These are phyloP conservation scores for Dinochytrium kinnereticum DNA, from an alignment of 371 early-diverging fungal genomes.

Conservation along the genomic window DNA sequence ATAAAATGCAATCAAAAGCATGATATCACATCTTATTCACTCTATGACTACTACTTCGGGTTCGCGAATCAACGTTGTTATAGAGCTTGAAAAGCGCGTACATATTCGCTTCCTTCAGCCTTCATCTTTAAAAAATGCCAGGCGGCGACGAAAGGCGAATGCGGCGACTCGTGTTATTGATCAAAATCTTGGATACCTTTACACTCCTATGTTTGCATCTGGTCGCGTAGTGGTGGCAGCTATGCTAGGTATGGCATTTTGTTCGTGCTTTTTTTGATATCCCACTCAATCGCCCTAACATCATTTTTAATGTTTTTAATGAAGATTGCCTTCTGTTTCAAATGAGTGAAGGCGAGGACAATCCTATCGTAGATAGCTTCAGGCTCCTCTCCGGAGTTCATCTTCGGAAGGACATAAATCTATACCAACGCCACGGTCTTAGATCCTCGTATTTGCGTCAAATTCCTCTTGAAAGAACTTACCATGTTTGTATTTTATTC, in stretches of 20 bases:
- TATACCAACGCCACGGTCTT: conserved; percentile 27
- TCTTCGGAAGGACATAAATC: conserved; percentile 28
- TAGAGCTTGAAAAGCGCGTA: conserved; percentile 41
- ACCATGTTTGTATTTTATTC: conserved; percentile 35
- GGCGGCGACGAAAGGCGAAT: conserved; percentile 2
- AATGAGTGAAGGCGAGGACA: conserved; percentile 28
- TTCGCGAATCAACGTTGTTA: conserved; percentile 35
- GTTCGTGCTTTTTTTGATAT: background rate
- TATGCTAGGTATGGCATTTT: conserved; percentile 43
- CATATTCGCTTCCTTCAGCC: conserved; percentile 51
- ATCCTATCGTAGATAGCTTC: conserved; percentile 39
- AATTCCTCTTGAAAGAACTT: conserved; percentile 20
- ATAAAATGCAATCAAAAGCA: no score
- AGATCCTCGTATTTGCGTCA: conserved; percentile 36
- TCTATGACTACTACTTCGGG: conserved; percentile 35
- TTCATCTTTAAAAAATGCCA: conserved; percentile 15
- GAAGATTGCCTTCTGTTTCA: conserved; percentile 36
- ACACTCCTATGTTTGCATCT: conserved; percentile 48
- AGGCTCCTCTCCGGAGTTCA: conserved; percentile 45
- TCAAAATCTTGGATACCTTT: conserved; percentile 35
- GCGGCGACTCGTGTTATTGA: conserved; percentile 1
- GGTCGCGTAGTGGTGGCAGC: conserved; percentile 43
- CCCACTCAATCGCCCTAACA: background rate
- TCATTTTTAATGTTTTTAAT: conserved; percentile 1
- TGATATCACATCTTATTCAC: conserved; percentile 50